Evolutionary conservation across 306 rosid genomes (phyloP), one percentile per base, ranked within the genome.

Genomic region (Delonix regia): DNA sequence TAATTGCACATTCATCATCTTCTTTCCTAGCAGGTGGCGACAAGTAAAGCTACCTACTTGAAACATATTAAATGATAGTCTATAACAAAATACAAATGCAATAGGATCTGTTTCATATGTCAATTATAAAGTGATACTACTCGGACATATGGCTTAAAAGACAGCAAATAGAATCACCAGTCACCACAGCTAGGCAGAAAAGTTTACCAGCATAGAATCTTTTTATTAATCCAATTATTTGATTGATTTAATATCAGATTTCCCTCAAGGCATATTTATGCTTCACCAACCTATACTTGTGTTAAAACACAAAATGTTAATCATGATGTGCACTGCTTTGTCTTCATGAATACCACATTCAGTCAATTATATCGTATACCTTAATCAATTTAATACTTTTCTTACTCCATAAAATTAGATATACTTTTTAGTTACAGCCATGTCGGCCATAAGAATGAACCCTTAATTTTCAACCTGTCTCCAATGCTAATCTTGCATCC

Each of bases 1-100:
- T 44, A 62, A 69, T 56, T 25, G 57, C 76, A 44, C 21, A 66
- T 63, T 49, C 59, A 45, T 65, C 71, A 30, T 30, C 63, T 66
- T 59, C 61, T 18, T 57, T 80, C 56, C 25, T 44, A 27, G 69
- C 1, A 67, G 21, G 3, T 9, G 45, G 36, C 41, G n/a, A 30
- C 5, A 38, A 25, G 0, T 39, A 39, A 19, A 11, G 52, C 12
- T 66, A 22, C 71, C 34, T 41, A 66, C 71, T 21, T 42, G 21
- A 44, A 12, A 48, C 73, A 68, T 42, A 66, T 39, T 41, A 63
- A 74, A 38, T 5, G 34, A 14, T 48, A 41, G n/a, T 44, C 34
- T 25, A 53, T 53, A 38, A 3, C 18, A 48, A 47, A 56, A 57
- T 42, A 74, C 25, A 67, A 4, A 41, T 62, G 6, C 25, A 52